Base-by-base conservation (phyloP, 768 basidiomycete species). In the Russula ochroleuca region DNA sequence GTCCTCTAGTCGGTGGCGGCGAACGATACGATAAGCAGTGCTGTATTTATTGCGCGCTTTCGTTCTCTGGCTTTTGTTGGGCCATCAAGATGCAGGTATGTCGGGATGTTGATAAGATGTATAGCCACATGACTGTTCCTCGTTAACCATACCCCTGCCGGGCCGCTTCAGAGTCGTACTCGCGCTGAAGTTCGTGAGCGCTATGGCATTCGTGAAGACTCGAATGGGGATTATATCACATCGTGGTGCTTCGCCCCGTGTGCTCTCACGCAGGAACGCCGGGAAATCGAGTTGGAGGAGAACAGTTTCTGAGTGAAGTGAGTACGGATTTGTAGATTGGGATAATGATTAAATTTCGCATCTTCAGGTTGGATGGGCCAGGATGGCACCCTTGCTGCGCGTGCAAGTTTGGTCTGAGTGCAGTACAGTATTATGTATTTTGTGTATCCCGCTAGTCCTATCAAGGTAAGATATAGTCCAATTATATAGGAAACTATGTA, bases 1-100 rank as follows among this genome's bases (percentile, higher is more conserved):
- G 62, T 13, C 75, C 78, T n/a, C 75, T 79, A 59, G 76, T 75
- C 7, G 70, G 73, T 28, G 72, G 73, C n/a, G 78, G 78, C 14
- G 75, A 76, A 2, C 62, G 65, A 47, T 76, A 71, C 68, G 67
- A 58, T 31, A 62, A 68, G 9, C 75, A 79, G 60, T 82, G 81
- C 68, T 69, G 70, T 55, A 47, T 80, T 6, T 74, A 80, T 54
- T 73, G 71, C 19, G 62, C 64, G 31, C 64, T 81, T 2, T 52
- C 28, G 28, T 55, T 47, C 9, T 1, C 28, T 37, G 52, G 77
- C 28, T 58, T 73, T n/a, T 75, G 76, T 17, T 81, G 72, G 68
- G 50, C 80, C 52, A 67, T 28, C 28, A 28, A 28, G 28, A 28
- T 81, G 64, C 79, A 80, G 75, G 80, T 79, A 56, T 54, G 63